Conservation (phyloP, 768 basidiomycete genomes). For the Clitopilus passeckerianus region DNA sequence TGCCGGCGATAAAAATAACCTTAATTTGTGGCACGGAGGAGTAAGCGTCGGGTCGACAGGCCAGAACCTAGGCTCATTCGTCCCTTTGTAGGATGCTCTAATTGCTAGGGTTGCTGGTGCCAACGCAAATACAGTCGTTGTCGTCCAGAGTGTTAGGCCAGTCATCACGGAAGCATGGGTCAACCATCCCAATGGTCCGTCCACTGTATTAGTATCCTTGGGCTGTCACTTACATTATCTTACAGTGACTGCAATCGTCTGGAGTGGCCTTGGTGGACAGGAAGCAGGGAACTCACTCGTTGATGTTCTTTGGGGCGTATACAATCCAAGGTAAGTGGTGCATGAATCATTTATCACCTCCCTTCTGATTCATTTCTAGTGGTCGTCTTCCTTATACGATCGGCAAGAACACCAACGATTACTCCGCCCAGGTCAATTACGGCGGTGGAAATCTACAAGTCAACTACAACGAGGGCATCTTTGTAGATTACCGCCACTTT, state of each 20-base stretch:
- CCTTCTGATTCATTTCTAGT: slow-evolving; percentile 11
- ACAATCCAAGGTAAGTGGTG: slow-evolving; percentile 45
- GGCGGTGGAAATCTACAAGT: slow-evolving; percentile 36
- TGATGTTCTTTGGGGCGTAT: slow-evolving; percentile 55
- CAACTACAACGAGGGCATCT: slow-evolving; percentile 53
- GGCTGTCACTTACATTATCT: background rate
- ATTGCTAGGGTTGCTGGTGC: slow-evolving; percentile 45
- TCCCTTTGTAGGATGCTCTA: slow-evolving; percentile 31
- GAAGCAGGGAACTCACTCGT: slow-evolving; percentile 59
- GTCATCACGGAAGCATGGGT: slow-evolving; percentile 56
- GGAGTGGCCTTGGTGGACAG: slow-evolving; percentile 54
- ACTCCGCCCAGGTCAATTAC: slow-evolving; percentile 46
- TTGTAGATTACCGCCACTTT: slow-evolving; percentile 54
- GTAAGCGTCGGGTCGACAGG: slow-evolving; percentile 16
- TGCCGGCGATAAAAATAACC: slow-evolving; percentile 47
- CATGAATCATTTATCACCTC: background rate
- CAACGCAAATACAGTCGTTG: slow-evolving; percentile 60
- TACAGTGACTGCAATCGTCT: slow-evolving; percentile 17
- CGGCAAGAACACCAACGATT: slow-evolving; percentile 49
- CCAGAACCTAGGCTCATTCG: background rate
- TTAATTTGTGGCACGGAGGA: slow-evolving; percentile 47
- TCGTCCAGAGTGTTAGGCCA: slow-evolving; percentile 62
- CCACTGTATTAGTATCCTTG: background rate
- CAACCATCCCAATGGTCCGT: slow-evolving; percentile 41
- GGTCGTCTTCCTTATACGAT: slow-evolving; percentile 49